These are phyloP conservation scores for Chrysoporthe deuterocubensis DNA, from an alignment of 2,329 filamentous ascomycete species.

Conservation along the genomic window DNA sequence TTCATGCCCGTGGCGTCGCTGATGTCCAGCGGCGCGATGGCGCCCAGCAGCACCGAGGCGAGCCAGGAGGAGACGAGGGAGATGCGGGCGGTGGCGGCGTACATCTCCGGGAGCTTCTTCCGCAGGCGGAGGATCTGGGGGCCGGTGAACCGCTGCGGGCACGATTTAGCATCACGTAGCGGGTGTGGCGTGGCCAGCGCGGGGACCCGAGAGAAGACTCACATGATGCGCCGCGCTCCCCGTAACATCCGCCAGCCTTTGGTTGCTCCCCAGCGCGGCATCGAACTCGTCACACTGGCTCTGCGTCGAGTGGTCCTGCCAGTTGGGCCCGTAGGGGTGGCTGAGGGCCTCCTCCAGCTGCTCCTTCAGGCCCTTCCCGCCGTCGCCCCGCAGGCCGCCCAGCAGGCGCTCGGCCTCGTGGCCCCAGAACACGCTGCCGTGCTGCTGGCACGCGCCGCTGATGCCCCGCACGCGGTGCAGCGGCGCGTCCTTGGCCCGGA, in stretches of 20 bases:
- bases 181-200: no score
- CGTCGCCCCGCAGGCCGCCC: slow-evolving; percentile 48
- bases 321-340: slow-evolving; percentile 89
- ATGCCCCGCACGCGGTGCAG: slow-evolving; percentile 78
- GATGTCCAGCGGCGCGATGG: slow-evolving; percentile 87
- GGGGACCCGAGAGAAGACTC: slow-evolving; percentile 29
- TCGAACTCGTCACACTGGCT: slow-evolving; percentile 90
- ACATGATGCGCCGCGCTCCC: slow-evolving; percentile 96
- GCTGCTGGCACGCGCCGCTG: slow-evolving; percentile 93
- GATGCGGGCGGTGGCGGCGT: slow-evolving; percentile 79
- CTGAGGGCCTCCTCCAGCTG: slow-evolving; percentile 78
- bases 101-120: slow-evolving; percentile 78
- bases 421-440: slow-evolving; percentile 96
- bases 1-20: slow-evolving; percentile 97
- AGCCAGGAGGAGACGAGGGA: slow-evolving; percentile 95
- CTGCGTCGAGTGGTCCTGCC: slow-evolving; percentile 97
- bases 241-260: slow-evolving; percentile 75
- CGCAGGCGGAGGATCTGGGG: slow-evolving; percentile 92
- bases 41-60: slow-evolving; percentile 85
- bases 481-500: slow-evolving; percentile 72
- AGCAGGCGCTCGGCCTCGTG: slow-evolving; percentile 69
- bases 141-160: slow-evolving; percentile 83
- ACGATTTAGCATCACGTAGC: background rate
- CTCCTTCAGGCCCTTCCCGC: slow-evolving; percentile 66
- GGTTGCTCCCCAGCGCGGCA: slow-evolving; percentile 65